Evolutionary conservation across 805 yeast genomes (phyloP).

Genomic region (Saturnispora sekii): DNA sequence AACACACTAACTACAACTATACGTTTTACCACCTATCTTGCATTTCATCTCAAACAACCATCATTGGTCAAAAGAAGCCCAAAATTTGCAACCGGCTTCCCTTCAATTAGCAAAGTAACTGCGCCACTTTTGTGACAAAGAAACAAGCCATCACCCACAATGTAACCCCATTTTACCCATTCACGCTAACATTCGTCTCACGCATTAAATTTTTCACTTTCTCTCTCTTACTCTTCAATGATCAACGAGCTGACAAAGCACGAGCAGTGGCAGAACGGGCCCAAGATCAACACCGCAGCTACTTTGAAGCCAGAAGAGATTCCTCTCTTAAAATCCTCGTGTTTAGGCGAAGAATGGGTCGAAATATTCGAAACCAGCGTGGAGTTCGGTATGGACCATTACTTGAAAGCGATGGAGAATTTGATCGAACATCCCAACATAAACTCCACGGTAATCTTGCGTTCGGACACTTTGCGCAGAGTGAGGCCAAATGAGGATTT

Average conservation of each 20-base stretch:
- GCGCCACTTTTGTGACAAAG: conserved; percentile 22
- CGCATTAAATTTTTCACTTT: not conserved
- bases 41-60: no score
- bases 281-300: conserved; percentile 9
- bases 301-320: conserved; percentile 23
- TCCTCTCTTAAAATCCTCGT: conserved; percentile 32
- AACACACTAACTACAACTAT: no score
- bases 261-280: conserved; percentile 13
- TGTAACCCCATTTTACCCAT: no score
- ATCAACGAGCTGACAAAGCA: conserved; percentile 11
- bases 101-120: no score
- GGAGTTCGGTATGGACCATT: conserved; percentile 46
- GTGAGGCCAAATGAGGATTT: conserved; percentile 25
- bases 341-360: conserved; percentile 54
- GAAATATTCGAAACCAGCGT: conserved; percentile 42
- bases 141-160: no score
- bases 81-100: no score
- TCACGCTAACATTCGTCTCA: no score
- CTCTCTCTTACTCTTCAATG: not conserved
- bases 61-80: no score
- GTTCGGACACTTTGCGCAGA: conserved; percentile 73
- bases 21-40: no score
- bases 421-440: conserved; percentile 77
- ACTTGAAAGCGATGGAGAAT: conserved; percentile 67
- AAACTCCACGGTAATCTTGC: conserved; percentile 80